Percentiles rank a stretch among this genome's conserved stretches.
Evolutionary conservation across 2,329 filamentous ascomycete genomes (phyloP).

Genomic region (Cladosporium sp.): DNA sequence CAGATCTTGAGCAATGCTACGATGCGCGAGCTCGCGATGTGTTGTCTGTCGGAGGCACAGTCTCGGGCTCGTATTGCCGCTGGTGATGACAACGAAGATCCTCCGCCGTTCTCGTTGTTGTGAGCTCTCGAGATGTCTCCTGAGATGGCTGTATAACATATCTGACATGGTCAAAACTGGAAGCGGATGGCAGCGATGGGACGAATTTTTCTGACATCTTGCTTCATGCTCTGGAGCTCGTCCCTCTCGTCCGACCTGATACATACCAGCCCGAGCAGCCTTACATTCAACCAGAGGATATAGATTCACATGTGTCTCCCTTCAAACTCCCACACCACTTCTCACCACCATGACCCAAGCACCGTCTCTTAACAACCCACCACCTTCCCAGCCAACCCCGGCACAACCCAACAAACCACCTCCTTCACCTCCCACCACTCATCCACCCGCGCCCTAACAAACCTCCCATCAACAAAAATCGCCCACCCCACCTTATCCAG

Average conservation of each 20-base stretch:
- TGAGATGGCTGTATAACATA: no score
- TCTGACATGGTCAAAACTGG: no score
- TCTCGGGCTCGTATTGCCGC: neutral
- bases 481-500: conserved; percentile 1
- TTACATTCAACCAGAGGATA: no score
- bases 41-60: neutral
- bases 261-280: no score
- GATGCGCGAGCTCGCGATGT: neutral
- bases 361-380: no score
- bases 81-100: neutral
- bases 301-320: no score
- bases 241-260: no score
- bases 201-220: no score
- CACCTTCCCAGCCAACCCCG: neutral
- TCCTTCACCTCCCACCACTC: neutral
- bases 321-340: no score
- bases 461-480: neutral
- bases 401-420: neutral
- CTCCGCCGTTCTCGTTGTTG: neutral
- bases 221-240: no score
- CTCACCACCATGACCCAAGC: no score
- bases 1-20: neutral
- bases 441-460: neutral
- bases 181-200: no score
- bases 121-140: neutral